Evolutionary conservation across 768 basidiomycete genomes (phyloP).

Genomic region (Trametes meyenii): DNA sequence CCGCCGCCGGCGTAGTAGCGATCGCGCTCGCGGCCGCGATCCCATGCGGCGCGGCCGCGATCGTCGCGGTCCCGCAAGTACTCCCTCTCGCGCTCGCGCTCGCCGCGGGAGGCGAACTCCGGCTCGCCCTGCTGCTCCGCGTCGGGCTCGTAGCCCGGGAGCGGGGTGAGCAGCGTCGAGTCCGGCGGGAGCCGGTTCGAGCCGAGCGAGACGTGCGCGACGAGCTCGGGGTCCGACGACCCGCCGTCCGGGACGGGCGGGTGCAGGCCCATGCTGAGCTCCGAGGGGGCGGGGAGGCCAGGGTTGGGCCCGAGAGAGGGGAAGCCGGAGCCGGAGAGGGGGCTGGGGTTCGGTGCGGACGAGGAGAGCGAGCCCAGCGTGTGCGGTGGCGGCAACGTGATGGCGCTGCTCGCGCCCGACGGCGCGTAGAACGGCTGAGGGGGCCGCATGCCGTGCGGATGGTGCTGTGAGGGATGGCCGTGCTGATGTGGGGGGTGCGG

Average conservation of each 20-base stretch:
- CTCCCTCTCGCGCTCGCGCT: constrained; percentile 11
- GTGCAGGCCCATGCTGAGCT: constrained; percentile 2
- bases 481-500: constrained; percentile 7
- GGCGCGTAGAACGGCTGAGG: constrained; percentile 15
- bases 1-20: constrained; percentile 14
- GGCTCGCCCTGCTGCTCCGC: constrained; percentile 19
- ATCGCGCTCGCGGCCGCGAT: constrained; percentile 15
- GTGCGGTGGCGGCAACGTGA: constrained; percentile 22
- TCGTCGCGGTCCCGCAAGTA: constrained; percentile 3
- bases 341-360: constrained; percentile 20
- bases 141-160: constrained; percentile 56
- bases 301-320: constrained; percentile 14
- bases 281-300: neutral
- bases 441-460: constrained; percentile 12
- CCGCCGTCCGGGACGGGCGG: constrained; percentile 5
- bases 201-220: constrained; percentile 49
- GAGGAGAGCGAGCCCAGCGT: constrained; percentile 20
- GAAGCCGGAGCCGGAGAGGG: constrained; percentile 16
- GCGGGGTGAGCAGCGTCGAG: constrained; percentile 69
- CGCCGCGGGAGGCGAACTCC: constrained; percentile 9
- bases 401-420: constrained; percentile 6
- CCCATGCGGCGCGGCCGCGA: neutral
- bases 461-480: no score
- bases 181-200: constrained; percentile 50
- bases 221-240: constrained; percentile 20